These are phyloP conservation scores for Penicillium sp. DNA, from an alignment of 2,329 filamentous ascomycete species.

Conservation along the genomic window DNA sequence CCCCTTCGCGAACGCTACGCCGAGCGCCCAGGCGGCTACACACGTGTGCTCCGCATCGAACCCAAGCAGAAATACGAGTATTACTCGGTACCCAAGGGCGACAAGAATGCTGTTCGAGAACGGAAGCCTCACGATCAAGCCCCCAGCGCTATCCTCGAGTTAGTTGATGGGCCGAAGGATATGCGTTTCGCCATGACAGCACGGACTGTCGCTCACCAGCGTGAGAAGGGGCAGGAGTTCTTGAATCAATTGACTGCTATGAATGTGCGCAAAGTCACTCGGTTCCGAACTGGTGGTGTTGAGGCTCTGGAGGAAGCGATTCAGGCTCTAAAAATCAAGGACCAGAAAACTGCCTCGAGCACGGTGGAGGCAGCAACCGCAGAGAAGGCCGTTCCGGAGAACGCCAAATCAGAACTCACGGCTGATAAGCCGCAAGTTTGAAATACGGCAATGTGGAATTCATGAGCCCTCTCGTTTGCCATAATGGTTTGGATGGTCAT, in stretches of 20 bases:
- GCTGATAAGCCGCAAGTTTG: no score
- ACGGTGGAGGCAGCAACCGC: neutral
- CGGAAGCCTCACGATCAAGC: constrained; percentile 64
- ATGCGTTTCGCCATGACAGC: constrained; percentile 94
- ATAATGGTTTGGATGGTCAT: no score
- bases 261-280: constrained; percentile 79
- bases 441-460: no score
- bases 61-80: constrained; percentile 56
- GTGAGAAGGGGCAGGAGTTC: constrained; percentile 48
- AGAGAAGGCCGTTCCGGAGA: no score
- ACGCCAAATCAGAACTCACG: no score
- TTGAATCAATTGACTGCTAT: constrained; percentile 65
- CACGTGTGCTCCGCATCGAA: constrained; percentile 86
- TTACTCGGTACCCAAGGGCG: constrained; percentile 15
- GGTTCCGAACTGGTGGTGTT: constrained; percentile 62
- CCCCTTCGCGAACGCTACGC: constrained; percentile 73
- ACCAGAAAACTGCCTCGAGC: constrained; percentile 27
- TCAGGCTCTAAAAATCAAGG: constrained; percentile 52
- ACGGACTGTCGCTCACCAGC: constrained; percentile 64
- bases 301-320: constrained; percentile 60
- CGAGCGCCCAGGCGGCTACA: constrained; percentile 81
- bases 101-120: constrained; percentile 12
- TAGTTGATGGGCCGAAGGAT: constrained; percentile 90
- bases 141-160: constrained; percentile 80
- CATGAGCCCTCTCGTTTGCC: no score